These are phyloP conservation scores for Cryptomeria japonica DNA, from an alignment of 75 land plant species.

Conservation along the genomic window DNA sequence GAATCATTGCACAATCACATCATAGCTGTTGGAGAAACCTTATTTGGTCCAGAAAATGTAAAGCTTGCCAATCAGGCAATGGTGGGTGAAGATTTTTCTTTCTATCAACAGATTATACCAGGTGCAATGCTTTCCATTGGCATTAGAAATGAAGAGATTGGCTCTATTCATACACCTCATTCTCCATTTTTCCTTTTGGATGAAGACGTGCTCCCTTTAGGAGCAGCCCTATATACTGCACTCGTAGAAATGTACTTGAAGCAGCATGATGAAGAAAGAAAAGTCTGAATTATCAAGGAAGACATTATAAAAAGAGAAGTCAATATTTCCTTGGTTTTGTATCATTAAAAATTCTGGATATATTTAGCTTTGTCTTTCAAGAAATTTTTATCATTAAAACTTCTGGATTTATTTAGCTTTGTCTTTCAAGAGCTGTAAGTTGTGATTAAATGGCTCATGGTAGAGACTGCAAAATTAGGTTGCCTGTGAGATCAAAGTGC, in stretches of 20 bases:
- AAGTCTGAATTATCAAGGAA: not conserved
- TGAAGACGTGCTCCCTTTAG: constrained; percentile 79
- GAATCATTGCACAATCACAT: constrained; percentile 53
- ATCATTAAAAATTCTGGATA: not conserved
- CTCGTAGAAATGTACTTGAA: constrained; percentile 65
- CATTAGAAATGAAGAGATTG: constrained; percentile 54
- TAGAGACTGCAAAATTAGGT: not conserved
- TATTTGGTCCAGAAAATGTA: constrained; percentile 66
- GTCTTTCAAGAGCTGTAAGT: not conserved
- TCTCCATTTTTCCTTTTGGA: constrained; percentile 75
- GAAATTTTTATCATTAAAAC: not conserved
- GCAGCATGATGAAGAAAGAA: constrained; percentile 13
- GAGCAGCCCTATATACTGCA: constrained; percentile 80
- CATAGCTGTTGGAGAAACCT: constrained; percentile 38
- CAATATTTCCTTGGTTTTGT: not conserved
- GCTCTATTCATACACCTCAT: constrained; percentile 55
- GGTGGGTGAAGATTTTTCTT: constrained; percentile 94
- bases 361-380: not conserved
- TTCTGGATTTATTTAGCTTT: not conserved
- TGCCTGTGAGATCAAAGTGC: not conserved
- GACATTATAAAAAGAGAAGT: not conserved
- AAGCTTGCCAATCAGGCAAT: constrained; percentile 45
- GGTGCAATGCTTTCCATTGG: constrained; percentile 74
- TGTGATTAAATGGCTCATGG: not conserved
- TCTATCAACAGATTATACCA: constrained; percentile 77